Percentiles rank a stretch among this genome's conserved stretches.
phyloP scores from a whole-genome alignment of 345 rosid genomes.

The Melastoma malabathricum region DNA sequence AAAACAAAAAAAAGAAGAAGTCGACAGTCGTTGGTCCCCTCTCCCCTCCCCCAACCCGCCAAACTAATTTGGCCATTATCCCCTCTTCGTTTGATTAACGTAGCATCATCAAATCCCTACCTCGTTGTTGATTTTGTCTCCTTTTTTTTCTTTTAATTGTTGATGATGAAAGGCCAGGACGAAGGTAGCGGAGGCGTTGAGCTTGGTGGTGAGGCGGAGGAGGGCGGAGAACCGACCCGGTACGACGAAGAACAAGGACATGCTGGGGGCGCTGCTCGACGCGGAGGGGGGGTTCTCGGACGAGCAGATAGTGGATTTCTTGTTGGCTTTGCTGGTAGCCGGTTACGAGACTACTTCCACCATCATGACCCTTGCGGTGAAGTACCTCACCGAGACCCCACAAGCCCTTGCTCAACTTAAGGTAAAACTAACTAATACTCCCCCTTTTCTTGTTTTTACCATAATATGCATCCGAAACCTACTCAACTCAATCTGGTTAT shows the following conservation, averaged over 20 bases:
- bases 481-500: slow-evolving; percentile 9
- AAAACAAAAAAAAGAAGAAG: too few relatives aligned
- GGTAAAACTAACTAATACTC: too few relatives aligned
- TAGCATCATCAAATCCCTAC: too few relatives aligned
- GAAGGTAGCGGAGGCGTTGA: slow-evolving; percentile 89
- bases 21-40: too few relatives aligned
- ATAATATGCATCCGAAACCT: slow-evolving; percentile 14
- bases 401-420: slow-evolving; percentile 75
- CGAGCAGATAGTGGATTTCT: slow-evolving; percentile 76
- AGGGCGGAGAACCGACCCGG: slow-evolving; percentile 33
- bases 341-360: slow-evolving; percentile 97
- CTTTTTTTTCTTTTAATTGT: too few relatives aligned
- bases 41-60: too few relatives aligned
- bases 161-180: slow-evolving; percentile 52
- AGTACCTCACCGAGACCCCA: slow-evolving; percentile 88
- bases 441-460: too few relatives aligned
- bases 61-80: too few relatives aligned
- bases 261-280: slow-evolving; percentile 61
- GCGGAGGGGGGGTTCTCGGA: slow-evolving; percentile 60
- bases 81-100: too few relatives aligned
- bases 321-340: slow-evolving; percentile 83
- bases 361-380: slow-evolving; percentile 91
- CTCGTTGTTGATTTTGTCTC: too few relatives aligned
- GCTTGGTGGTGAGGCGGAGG: slow-evolving; percentile 56
- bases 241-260: slow-evolving; percentile 46